Percentiles rank a stretch among this genome's conserved stretches.
phyloP scores from a whole-genome alignment of 2,329 filamentous ascomycete species.

The Fusarium sp. region DNA sequence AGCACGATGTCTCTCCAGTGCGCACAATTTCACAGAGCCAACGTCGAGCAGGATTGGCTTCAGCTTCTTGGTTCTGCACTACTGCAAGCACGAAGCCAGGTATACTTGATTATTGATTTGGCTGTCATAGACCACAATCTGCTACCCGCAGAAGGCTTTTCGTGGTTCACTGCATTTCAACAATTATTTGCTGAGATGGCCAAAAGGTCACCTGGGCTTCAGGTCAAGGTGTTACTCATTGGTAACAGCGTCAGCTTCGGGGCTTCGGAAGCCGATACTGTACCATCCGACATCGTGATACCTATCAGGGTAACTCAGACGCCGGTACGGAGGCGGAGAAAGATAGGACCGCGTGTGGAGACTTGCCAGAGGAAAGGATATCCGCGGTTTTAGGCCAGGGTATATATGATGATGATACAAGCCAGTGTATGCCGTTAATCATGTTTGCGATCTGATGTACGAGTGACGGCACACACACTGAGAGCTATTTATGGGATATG shows the following conservation, averaged over 20 bases:
- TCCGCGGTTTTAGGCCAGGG: not conserved
- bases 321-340: not conserved
- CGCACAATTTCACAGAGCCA: not conserved
- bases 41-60: not conserved
- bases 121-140: not conserved
- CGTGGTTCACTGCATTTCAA: constrained; percentile 3
- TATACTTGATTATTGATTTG: not conserved
- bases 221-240: not conserved
- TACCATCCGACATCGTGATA: constrained; percentile 1
- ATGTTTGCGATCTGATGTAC: no score
- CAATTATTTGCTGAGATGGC: not conserved
- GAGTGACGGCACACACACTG: no score
- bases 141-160: not conserved
- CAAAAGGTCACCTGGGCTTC: not conserved
- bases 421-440: no score
- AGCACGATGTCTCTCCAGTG: not conserved
- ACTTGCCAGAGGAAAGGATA: not conserved
- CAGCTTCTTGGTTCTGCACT: not conserved
- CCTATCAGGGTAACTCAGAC: not conserved
- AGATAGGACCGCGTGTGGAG: not conserved
- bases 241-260: not conserved
- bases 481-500: no score
- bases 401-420: no score
- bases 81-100: not conserved
- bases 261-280: not conserved